phyloP scores from a whole-genome alignment of 169 alveolate species.

The Plasmodium gallinaceum region DNA sequence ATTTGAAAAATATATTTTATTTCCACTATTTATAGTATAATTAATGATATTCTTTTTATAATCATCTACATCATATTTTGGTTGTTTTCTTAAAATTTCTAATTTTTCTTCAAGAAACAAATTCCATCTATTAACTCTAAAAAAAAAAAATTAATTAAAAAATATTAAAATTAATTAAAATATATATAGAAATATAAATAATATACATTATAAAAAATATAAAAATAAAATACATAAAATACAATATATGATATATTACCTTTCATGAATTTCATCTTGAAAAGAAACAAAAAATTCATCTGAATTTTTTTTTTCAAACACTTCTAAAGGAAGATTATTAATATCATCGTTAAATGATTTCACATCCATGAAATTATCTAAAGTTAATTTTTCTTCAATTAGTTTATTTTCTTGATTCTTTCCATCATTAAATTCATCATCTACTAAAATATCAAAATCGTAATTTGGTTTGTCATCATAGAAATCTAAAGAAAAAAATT shows the following conservation, averaged over 20 bases:
- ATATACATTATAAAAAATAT: neutral
- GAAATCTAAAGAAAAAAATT: slow-evolving; percentile 41
- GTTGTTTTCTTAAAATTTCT: slow-evolving; percentile 30
- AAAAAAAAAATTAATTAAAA: neutral
- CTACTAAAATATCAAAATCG: slow-evolving; percentile 47
- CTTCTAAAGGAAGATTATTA: slow-evolving; percentile 10
- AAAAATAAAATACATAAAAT: neutral
- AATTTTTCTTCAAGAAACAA: slow-evolving; percentile 38
- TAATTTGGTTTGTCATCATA: slow-evolving; percentile 29
- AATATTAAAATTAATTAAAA: too few species aligned
- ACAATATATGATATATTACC: slow-evolving; percentile 11
- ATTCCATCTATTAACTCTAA: slow-evolving; percentile 51
- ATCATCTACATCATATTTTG: slow-evolving; percentile 47
- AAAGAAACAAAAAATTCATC: slow-evolving; percentile 5
- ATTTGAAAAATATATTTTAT: slow-evolving; percentile 10
- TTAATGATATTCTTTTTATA: slow-evolving; percentile 44
- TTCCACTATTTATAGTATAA: slow-evolving; percentile 37
- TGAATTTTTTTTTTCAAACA: slow-evolving; percentile 27
- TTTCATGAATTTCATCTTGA: slow-evolving; percentile 54
- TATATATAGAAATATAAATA: too few species aligned
- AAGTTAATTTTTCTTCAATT: slow-evolving; percentile 6
- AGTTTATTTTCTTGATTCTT: slow-evolving; percentile 9
- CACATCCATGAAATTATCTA: slow-evolving; percentile 1
- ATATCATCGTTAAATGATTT: slow-evolving; percentile 16
- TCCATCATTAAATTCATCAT: slow-evolving; percentile 30